A percentile compares a stretch with the other conserved stretches of the same genome.
Evolutionary conservation across 2,329 filamentous ascomycete genomes (phyloP).

Genomic region (Aspergillus latus): DNA sequence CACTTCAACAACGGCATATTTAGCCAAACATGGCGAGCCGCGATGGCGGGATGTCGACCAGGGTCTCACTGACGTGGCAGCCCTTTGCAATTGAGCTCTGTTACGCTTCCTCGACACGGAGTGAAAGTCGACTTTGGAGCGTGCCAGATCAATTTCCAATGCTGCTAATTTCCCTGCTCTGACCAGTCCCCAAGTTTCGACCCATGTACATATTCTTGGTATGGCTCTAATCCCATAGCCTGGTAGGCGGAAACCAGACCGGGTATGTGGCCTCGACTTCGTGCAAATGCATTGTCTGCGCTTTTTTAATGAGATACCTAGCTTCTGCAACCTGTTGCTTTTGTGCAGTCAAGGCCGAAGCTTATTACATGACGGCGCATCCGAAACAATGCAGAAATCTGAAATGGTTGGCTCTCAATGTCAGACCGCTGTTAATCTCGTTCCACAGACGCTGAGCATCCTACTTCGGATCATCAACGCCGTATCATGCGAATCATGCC

Average conservation of each 20-base stretch:
- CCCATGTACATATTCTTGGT: neutral
- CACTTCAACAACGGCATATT: constrained; percentile 9
- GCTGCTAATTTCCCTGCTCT: constrained; percentile 5
- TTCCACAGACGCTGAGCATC: constrained; percentile 4
- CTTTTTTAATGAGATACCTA: neutral
- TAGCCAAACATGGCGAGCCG: constrained; percentile 13
- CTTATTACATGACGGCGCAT: constrained; percentile 9
- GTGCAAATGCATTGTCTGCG: neutral
- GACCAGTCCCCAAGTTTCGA: neutral
- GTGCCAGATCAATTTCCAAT: constrained; percentile 6
- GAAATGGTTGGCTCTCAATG: constrained; percentile 10
- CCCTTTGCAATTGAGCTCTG: constrained; percentile 16
- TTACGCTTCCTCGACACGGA: constrained; percentile 15
- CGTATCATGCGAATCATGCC: constrained; percentile 7
- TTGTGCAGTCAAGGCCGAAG: constrained; percentile 14
- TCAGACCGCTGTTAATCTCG: constrained; percentile 10
- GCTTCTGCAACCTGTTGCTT: neutral
- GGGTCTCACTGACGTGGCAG: constrained; percentile 37
- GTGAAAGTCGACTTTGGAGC: constrained; percentile 5
- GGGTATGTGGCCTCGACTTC: neutral
- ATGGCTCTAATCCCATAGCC: neutral
- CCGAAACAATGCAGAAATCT: neutral
- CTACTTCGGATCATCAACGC: neutral
- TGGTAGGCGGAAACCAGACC: neutral
- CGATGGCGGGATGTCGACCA: constrained; percentile 13